phyloP scores from a whole-genome alignment of 495 filamentous ascomycete species.

The Neohortaea acidophila region DNA sequence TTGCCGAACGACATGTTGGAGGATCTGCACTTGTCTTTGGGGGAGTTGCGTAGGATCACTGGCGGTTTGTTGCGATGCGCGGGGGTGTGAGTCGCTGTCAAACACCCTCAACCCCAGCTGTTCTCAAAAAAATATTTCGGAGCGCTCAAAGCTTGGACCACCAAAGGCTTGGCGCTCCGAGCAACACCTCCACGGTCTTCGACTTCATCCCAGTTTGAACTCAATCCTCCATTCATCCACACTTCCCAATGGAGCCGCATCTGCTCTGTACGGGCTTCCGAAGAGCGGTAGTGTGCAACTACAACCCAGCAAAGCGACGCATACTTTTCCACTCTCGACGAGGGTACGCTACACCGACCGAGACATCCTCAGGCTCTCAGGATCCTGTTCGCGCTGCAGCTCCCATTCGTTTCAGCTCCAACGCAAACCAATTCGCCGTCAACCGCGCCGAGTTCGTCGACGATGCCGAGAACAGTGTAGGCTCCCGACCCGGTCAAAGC shows the following conservation, averaged over 20 bases:
- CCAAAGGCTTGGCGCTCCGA: background rate
- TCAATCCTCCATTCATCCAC: too few species aligned
- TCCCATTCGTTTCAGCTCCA: constrained; percentile 13
- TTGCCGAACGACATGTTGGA: constrained; percentile 56
- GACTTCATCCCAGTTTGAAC: too few species aligned
- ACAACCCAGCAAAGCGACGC: constrained; percentile 6
- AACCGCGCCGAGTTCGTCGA: constrained; percentile 4
- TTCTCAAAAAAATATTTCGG: background rate
- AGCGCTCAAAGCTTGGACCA: background rate
- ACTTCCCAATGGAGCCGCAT: background rate
- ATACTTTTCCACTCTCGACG: constrained; percentile 4
- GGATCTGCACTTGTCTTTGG: background rate
- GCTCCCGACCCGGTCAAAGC: background rate
- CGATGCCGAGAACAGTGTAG: background rate
- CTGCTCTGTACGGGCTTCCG: constrained; percentile 4
- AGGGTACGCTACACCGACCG: constrained; percentile 7
- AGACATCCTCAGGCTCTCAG: too few species aligned
- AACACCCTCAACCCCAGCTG: too few species aligned
- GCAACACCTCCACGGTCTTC: background rate
- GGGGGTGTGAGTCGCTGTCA: too few species aligned
- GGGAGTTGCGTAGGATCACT: too few species aligned
- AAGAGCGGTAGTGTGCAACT: constrained; percentile 1
- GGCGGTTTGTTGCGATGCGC: too few species aligned
- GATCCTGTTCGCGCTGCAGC: constrained; percentile 7
- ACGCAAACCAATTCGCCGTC: constrained; percentile 8